Evolutionary conservation across 2,329 filamentous ascomycete species (phyloP), one percentile per base, ranked within the genome.

Genomic region (Pestalotiopsis sp.): DNA sequence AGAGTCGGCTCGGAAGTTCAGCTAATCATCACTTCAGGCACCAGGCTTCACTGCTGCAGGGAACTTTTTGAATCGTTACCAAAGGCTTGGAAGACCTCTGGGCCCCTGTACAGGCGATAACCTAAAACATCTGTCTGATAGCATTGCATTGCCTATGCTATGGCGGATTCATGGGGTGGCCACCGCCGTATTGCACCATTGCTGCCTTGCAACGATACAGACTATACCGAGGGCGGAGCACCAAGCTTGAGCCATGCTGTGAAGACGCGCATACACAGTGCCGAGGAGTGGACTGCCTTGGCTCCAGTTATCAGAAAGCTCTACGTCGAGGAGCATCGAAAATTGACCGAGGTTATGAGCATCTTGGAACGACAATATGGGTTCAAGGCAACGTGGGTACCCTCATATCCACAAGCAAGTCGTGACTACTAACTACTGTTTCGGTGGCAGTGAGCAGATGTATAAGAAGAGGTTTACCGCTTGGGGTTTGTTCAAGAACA

Each of bases 391-490:
- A 74, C 72, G 73, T 74, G 68, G 70, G 71, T 64, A 17, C 31
- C 31, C 7, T 9, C 31, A 9, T 9, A 17, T 25, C 4, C 17
- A 39, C 60, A n/a, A 17, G 60, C 25, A 11, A n/a, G 5, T 23
- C 36, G 4, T 27, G 38, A 13, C 14, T 31, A 13, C 27, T 36
- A 7, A 41, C 56, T 56, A 56, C 27, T 11, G 58, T 27, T n/a
- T 20, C 7, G 20, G 20, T 60, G 12, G 6, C 14, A 74, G 71
- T 25, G 60, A 62, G 38, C 73, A 75, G 52, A 75, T 75, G 73
- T 75, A 75, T 69, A 75, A 74, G 69, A 75, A 74, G 41, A 67
- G 73, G 4, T 73, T 75, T 39, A 62, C 73, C 14, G 71, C 72
- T 65, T 74, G 73, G 73, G 71, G 72, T 14, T 70, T 75, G 62